Evolutionary conservation across 352 stramenopile species (phyloP).

Genomic region (Globisporangium polare): DNA sequence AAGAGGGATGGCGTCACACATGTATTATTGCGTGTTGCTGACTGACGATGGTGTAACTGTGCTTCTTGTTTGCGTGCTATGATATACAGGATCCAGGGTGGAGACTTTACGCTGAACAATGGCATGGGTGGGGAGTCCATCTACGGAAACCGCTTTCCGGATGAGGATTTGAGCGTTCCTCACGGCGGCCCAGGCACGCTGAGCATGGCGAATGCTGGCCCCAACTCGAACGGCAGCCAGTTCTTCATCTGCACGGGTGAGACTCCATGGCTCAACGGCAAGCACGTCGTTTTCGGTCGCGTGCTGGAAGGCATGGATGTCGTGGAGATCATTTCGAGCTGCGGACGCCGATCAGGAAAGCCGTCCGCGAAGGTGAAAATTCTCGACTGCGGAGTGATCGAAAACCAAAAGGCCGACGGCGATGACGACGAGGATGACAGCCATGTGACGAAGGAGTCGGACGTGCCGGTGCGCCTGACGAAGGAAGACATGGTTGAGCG

Average conservation of each 20-base stretch:
- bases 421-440: constrained; percentile 16
- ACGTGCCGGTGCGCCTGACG: constrained; percentile 31
- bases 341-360: constrained; percentile 80
- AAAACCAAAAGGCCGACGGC: constrained; percentile 8
- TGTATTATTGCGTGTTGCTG: not conserved
- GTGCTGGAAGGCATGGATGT: constrained; percentile 89
- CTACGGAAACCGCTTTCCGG: constrained; percentile 90
- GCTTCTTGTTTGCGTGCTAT: not conserved
- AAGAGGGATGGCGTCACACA: not conserved
- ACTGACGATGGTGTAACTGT: not conserved
- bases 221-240: constrained; percentile 92
- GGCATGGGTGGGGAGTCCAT: constrained; percentile 94
- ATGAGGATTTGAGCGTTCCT: constrained; percentile 86
- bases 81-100: constrained; percentile 84
- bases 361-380: constrained; percentile 89
- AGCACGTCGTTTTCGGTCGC: constrained; percentile 95
- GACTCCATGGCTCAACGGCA: constrained; percentile 96
- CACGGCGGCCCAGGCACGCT: constrained; percentile 73
- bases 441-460: constrained; percentile 4
- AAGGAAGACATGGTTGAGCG: constrained; percentile 61
- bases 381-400: constrained; percentile 77
- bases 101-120: constrained; percentile 93
- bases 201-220: constrained; percentile 87
- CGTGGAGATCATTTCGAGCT: constrained; percentile 87
- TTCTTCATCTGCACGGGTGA: constrained; percentile 96